phyloP scores from a whole-genome alignment of 306 rosid genomes.

The Cucumis sativus region DNA sequence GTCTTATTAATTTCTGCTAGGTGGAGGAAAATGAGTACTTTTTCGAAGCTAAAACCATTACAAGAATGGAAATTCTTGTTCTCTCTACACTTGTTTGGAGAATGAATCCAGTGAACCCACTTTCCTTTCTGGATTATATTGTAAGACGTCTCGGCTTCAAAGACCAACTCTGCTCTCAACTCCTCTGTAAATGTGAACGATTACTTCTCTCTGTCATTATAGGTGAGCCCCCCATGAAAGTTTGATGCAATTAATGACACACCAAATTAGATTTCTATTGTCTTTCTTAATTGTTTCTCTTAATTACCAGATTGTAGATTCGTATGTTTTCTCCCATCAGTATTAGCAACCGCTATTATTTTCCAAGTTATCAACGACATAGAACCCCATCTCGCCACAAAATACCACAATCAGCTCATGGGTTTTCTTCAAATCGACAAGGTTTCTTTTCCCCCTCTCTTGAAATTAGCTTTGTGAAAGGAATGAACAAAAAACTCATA shows the following conservation, averaged over 20 bases:
- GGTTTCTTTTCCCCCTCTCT: conserved; percentile 22
- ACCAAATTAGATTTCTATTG: background rate
- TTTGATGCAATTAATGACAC: background rate
- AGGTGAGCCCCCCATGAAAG: conserved; percentile 24
- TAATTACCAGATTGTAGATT: conserved; percentile 52
- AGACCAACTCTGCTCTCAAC: conserved; percentile 50
- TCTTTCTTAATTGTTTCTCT: background rate
- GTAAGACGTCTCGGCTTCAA: conserved; percentile 55
- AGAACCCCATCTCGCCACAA: conserved; percentile 43
- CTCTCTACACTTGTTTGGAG: conserved; percentile 86
- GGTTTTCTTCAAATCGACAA: conserved; percentile 57
- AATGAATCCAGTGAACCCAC: conserved; percentile 76
- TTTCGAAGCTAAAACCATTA: conserved; percentile 67
- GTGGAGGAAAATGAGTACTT: conserved; percentile 51
- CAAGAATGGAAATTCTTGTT: conserved; percentile 76
- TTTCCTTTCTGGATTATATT: conserved; percentile 62
- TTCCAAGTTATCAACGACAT: conserved; percentile 47
- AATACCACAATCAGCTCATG: conserved; percentile 45
- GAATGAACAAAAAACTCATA: background rate
- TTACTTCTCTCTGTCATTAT: conserved; percentile 39
- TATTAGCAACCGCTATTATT: conserved; percentile 65
- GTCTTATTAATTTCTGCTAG: conserved; percentile 14
- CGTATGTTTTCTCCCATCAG: conserved; percentile 60
- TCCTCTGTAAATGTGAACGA: conserved; percentile 41
- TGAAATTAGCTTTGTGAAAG: background rate